Base-by-base conservation (phyloP, 495 filamentous ascomycete genomes). In the Penicillium manginii region DNA sequence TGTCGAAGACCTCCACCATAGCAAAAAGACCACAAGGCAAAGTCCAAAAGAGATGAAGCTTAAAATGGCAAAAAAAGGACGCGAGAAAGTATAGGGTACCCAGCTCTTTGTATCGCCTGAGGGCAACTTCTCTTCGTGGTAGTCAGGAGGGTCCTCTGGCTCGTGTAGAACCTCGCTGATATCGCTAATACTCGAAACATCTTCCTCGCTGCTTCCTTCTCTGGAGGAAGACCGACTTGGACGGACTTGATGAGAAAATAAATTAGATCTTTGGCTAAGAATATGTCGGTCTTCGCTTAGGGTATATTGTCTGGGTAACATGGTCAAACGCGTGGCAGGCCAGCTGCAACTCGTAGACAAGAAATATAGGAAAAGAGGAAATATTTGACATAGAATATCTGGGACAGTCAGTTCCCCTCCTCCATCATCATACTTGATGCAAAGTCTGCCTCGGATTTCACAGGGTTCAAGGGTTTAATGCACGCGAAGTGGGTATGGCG, bases 81-180 rank as follows among this genome's bases (percentile, higher is more conserved):
- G 47, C 1, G 17, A 4, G 46, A 67, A 57, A 11, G 65, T 63
- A 50, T 60, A 62, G 4, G 65, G 65, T 0, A 55, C 33, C 65
- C 62, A 62, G 5, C 0, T 48, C 32, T 12, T 23, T n/a, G 55
- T 26, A 9, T 47, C 18, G 10, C 49, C 8, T 15, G 6, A 7
- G 26, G 4, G 5, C 33, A 4, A 10, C 14, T 52, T 40, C 33
- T 52, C 31, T 12, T 14, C n/a, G 4, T 14, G 15, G 10, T 26
- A 26, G 23, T 6, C 23, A 26, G 29, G 19, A 10, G 40, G 11
- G 18, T 55, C 31, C 15, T 19, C 21, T 11, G 17, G 18, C n/a
- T 32, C 10, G 32, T 23, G 26, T 33, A 4, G 14, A 35, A 18
- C 33, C 15, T 52, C 49, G 49, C 11, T n/a, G 12, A 23, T 18